Conservation (phyloP, 2,329 filamentous ascomycete genomes). For the Ceratocystis destructans region DNA sequence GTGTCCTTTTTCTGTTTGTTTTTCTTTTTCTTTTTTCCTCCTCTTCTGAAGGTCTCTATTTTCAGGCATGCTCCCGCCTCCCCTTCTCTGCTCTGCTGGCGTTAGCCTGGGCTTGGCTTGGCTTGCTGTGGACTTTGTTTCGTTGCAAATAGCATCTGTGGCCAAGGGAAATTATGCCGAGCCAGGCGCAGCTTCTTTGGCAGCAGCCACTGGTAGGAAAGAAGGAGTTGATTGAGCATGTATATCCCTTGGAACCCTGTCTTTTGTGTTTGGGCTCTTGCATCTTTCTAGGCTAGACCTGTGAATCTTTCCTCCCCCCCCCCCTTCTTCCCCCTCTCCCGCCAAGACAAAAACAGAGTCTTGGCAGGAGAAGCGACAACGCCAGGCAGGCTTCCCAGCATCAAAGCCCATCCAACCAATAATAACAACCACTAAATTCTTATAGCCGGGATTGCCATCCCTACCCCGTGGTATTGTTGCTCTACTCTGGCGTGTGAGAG, state of each 20-base stretch:
- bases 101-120: neutral
- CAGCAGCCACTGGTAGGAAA: neutral
- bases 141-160: constrained; percentile 5
- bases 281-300: neutral
- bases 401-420: neutral
- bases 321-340: neutral
- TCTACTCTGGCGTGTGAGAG: neutral
- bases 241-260: neutral
- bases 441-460: neutral
- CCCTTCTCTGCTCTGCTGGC: neutral
- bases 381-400: constrained; percentile 4
- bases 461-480: neutral
- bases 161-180: constrained; percentile 7
- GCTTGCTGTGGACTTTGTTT: neutral
- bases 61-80: constrained; percentile 1
- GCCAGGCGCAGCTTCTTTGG: constrained; percentile 5
- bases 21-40: too few relatives aligned
- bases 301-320: neutral
- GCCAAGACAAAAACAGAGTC: constrained; percentile 9
- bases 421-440: neutral
- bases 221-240: neutral
- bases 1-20: neutral
- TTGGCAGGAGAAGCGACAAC: constrained; percentile 11
- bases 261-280: neutral
- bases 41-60: neutral